Conservation (phyloP, 2,329 filamentous ascomycete species). For the Hypoxylon sp. region DNA sequence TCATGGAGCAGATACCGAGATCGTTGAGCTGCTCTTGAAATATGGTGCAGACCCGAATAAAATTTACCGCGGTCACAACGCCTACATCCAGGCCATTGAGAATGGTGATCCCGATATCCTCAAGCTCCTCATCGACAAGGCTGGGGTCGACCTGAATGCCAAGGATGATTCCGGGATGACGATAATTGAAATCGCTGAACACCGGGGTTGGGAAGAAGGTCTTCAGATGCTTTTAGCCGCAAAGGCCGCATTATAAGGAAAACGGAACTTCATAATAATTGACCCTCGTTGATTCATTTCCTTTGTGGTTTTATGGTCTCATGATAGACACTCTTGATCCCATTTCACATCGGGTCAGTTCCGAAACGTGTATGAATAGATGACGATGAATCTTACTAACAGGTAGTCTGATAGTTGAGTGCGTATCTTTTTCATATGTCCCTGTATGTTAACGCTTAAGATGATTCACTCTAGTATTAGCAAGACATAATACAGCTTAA, state of each 20-base stretch:
- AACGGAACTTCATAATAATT: neutral
- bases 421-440: neutral
- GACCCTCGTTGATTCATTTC: slow-evolving; percentile 1
- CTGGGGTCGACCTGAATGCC: slow-evolving; percentile 66
- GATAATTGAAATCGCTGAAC: slow-evolving; percentile 71
- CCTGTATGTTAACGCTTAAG: neutral
- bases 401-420: neutral
- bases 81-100: slow-evolving; percentile 75
- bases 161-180: slow-evolving; percentile 68
- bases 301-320: slow-evolving; percentile 11
- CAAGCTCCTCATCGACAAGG: slow-evolving; percentile 64
- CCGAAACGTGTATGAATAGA: slow-evolving; percentile 14
- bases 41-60: slow-evolving; percentile 78
- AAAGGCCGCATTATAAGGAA: slow-evolving; percentile 19
- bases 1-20: slow-evolving; percentile 69
- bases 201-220: slow-evolving; percentile 72
- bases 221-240: slow-evolving; percentile 61
- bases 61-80: slow-evolving; percentile 77
- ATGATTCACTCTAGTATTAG: slow-evolving; percentile 10
- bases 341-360: slow-evolving; percentile 10
- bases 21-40: slow-evolving; percentile 74
- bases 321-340: neutral
- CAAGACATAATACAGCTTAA: neutral
- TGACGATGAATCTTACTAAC: slow-evolving; percentile 18
- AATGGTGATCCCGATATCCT: slow-evolving; percentile 72